Conservation (phyloP, 1,284 basidiomycete genomes). For the Apiotrichum akiyoshidainum region DNA sequence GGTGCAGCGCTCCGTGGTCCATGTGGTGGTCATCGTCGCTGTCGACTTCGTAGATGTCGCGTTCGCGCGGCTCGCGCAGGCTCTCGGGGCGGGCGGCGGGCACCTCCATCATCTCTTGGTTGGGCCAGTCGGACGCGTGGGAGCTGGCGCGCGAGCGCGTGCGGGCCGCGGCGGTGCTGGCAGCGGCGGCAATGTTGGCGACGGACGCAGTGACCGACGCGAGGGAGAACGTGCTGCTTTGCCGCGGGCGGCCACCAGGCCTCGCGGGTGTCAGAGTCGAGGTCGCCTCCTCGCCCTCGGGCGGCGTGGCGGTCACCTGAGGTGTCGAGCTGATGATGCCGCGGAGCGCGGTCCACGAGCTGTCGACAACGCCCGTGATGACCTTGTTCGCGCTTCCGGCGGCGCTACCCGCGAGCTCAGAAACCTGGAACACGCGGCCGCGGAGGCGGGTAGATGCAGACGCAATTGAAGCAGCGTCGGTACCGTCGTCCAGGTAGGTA, state of each 20-base stretch:
- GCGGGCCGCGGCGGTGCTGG: slow-evolving; percentile 36
- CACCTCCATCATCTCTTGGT: slow-evolving; percentile 49
- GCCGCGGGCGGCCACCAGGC: slow-evolving; percentile 53
- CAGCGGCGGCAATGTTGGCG: slow-evolving; percentile 54
- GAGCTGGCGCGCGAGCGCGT: slow-evolving; percentile 42
- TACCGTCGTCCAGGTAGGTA: slow-evolving; percentile 40
- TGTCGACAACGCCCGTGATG: slow-evolving; percentile 75
- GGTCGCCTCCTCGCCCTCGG: slow-evolving; percentile 11
- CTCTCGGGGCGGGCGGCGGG: slow-evolving; percentile 28
- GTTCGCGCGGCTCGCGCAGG: slow-evolving; percentile 35
- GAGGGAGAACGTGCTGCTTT: slow-evolving; percentile 74
- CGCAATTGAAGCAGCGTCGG: slow-evolving; percentile 44
- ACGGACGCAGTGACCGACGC: slow-evolving; percentile 69
- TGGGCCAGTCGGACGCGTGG: slow-evolving; percentile 52
- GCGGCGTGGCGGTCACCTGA: slow-evolving; percentile 6
- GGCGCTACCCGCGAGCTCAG: slow-evolving; percentile 59
- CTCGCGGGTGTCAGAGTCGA: slow-evolving; percentile 1
- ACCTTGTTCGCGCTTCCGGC: slow-evolving; percentile 77
- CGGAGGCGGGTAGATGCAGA: slow-evolving; percentile 52
- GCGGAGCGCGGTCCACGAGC: slow-evolving; percentile 73
- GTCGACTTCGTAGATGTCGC: slow-evolving; percentile 9
- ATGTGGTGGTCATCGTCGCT: background rate
- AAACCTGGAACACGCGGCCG: slow-evolving; percentile 71
- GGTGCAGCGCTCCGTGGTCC: background rate
- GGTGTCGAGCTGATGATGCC: slow-evolving; percentile 55